phyloP scores from a whole-genome alignment of 495 filamentous ascomycete species.

The Neurospora tetraspora region DNA sequence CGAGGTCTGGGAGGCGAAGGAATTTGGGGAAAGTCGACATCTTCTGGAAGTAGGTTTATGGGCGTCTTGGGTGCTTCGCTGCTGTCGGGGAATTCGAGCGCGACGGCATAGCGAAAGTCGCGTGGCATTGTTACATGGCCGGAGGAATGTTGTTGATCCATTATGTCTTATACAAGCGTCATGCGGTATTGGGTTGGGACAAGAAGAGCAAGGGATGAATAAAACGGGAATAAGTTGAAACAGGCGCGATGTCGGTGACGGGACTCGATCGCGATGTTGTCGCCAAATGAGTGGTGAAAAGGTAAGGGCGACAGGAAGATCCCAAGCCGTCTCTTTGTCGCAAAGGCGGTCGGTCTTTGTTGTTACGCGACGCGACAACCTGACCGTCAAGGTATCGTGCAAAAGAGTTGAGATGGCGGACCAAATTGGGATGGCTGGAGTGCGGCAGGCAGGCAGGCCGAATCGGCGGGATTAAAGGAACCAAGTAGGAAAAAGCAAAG shows the following conservation, averaged over 20 bases:
- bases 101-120: slow-evolving; percentile 26
- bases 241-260: not conserved
- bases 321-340: not conserved
- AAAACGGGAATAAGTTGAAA: not conserved
- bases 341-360: not conserved
- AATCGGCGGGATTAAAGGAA: not conserved
- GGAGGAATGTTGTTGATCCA: slow-evolving; percentile 30
- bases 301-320: not conserved
- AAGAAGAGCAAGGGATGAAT: slow-evolving; percentile 17
- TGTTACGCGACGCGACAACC: not conserved
- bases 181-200: slow-evolving; percentile 9
- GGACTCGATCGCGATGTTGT: not conserved
- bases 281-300: not conserved
- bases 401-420: not conserved
- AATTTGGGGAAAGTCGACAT: slow-evolving; percentile 20
- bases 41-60: not conserved
- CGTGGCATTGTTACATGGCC: slow-evolving; percentile 31
- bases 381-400: not conserved
- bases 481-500: not conserved
- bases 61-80: slow-evolving; percentile 30
- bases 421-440: not conserved
- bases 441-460: not conserved
- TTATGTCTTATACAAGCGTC: slow-evolving; percentile 15
- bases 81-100: not conserved
- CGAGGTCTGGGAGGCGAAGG: slow-evolving; percentile 35